Base-by-base conservation (phyloP, 129 eudicot genomes). In the Apium graveolens region DNA sequence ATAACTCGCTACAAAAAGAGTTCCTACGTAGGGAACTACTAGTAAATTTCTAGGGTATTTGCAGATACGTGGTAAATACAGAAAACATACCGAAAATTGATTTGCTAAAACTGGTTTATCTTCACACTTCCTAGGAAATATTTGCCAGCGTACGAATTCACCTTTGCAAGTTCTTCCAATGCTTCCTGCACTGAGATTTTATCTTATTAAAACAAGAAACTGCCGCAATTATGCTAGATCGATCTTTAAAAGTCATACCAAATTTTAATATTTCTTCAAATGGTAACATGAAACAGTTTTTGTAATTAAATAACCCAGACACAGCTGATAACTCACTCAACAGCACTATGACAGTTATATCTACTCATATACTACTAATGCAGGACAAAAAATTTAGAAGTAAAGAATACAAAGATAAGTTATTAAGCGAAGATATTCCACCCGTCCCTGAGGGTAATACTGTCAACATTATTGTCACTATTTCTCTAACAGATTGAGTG, bases 141-240 rank as follows among this genome's bases (percentile, higher is more conserved):
- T 77, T 70, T 87, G 90, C 74, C 81, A 87, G 27, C 90, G 85
- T 37, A 76, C 81, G 69, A 87, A 87, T 55, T 84, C 87, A 21
- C 90, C 90, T 87, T 45, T 87, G 39, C 68, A 78, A 63, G 83
- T 84, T 87, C 90, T 76, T 27, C 85, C 87, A 10, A 87, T 87
- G 84, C 90, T 87, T 79, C 90, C 90, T 57, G 83, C 81, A 48
- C 90, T 87, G 78, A 34, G 27, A 65, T 57, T 32, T 43, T 32
- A 38, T 65, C 18, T 42, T 41, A 62, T 27, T 17, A 11, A 18
- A 29, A 60, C 29, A 71, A 39, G 12, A 35, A 71, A 38, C 18
- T 8, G 14, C 16, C 9, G n/a, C 44, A 71, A 24, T 3, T 38
- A n/a, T 38, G 53, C 45, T 37, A 11, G 27, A 37, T 24, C 13